Conservation (phyloP, 306 rosid species). For the Castanopsis chinensis region DNA sequence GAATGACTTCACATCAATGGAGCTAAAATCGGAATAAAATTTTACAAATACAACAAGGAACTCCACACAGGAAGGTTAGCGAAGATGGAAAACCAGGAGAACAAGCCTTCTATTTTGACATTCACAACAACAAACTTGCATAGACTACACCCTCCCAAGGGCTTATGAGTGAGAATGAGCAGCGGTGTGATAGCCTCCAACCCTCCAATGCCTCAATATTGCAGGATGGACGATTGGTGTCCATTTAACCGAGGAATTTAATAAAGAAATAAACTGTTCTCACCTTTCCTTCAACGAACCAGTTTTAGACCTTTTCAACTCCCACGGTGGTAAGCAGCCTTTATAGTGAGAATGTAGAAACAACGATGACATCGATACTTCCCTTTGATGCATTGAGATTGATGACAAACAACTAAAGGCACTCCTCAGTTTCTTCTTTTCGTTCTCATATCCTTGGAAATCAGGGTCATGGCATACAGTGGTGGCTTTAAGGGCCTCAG, state of each 20-base stretch:
- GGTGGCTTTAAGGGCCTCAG: slow-evolving; percentile 72
- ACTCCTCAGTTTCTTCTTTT: slow-evolving; percentile 63
- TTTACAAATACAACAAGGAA: slow-evolving; percentile 27
- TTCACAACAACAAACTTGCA: slow-evolving; percentile 37
- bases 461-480: slow-evolving; percentile 52
- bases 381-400: slow-evolving; percentile 67
- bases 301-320: slow-evolving; percentile 59
- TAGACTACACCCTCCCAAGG: slow-evolving; percentile 16
- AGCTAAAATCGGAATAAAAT: slow-evolving; percentile 31
- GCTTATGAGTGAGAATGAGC: slow-evolving; percentile 15
- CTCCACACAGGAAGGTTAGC: slow-evolving; percentile 14
- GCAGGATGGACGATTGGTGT: slow-evolving; percentile 21
- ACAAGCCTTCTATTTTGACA: slow-evolving; percentile 23
- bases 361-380: slow-evolving; percentile 83
- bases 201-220: slow-evolving; percentile 7
- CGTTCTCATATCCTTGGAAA: slow-evolving; percentile 53
- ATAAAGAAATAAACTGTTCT: slow-evolving; percentile 19
- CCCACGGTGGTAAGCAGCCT: slow-evolving; percentile 93
- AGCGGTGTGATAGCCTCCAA: slow-evolving; percentile 22
- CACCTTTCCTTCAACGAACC: slow-evolving; percentile 58
- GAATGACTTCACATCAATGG: slow-evolving; percentile 13
- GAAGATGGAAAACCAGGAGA: slow-evolving; percentile 1
- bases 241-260: background rate
- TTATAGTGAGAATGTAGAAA: slow-evolving; percentile 89
- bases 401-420: slow-evolving; percentile 79